These are phyloP conservation scores for Cadophora luteo-olivacea DNA, from an alignment of 2,329 filamentous ascomycete species.

Conservation along the genomic window DNA sequence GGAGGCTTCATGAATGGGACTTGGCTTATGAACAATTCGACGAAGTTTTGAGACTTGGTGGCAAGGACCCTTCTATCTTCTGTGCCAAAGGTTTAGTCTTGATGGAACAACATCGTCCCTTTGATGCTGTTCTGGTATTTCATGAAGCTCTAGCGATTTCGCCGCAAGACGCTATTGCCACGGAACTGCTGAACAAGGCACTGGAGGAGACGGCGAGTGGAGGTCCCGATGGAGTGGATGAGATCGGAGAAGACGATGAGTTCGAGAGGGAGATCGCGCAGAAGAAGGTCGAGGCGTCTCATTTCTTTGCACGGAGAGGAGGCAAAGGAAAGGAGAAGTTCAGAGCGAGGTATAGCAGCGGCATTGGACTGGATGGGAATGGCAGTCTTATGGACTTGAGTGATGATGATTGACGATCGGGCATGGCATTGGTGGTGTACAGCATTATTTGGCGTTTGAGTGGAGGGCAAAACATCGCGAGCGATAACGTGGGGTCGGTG, in stretches of 20 bases:
- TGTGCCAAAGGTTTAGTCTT: constrained; percentile 84
- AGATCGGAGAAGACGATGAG: constrained; percentile 56
- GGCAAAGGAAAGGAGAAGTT: constrained; percentile 52
- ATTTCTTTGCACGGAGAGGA: constrained; percentile 36
- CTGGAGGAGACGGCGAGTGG: constrained; percentile 64
- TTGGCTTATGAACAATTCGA: constrained; percentile 84
- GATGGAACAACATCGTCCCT: constrained; percentile 75
- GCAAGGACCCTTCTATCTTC: constrained; percentile 80
- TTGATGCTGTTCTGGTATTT: constrained; percentile 80
- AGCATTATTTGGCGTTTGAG: constrained; percentile 9
- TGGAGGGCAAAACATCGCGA: not conserved
- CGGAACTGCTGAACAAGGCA: constrained; percentile 77
- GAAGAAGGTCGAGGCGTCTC: constrained; percentile 53
- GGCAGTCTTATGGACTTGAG: constrained; percentile 63
- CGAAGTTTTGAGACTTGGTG: constrained; percentile 81
- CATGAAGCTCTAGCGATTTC: constrained; percentile 84
- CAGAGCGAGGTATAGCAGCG: constrained; percentile 46
- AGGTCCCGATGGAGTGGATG: constrained; percentile 37
- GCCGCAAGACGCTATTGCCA: constrained; percentile 82
- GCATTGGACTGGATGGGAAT: constrained; percentile 44
- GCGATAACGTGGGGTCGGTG: not conserved
- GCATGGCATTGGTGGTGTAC: constrained; percentile 5
- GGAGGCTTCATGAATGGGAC: constrained; percentile 71
- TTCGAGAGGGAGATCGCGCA: constrained; percentile 61
- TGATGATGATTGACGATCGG: constrained; percentile 53